Percentiles rank a stretch among this genome's conserved stretches.
Evolutionary conservation across 306 rosid species (phyloP).

Genomic region (Malus sieversii): DNA sequence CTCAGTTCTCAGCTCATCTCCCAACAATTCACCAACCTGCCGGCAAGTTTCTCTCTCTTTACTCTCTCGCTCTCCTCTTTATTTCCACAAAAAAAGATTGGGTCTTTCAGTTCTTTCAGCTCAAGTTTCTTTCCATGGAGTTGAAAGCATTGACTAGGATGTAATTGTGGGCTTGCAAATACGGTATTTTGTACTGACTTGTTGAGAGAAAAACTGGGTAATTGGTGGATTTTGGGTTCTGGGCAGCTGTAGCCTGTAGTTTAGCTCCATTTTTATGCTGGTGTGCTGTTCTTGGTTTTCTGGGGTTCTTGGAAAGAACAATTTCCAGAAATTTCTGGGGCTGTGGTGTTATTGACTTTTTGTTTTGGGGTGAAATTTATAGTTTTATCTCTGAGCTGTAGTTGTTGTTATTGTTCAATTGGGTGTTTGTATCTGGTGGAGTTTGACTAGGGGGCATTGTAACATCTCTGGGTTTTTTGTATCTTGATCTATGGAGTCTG

Average conservation of each 20-base stretch:
- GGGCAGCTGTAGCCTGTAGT: slow-evolving; percentile 36
- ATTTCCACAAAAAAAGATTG: background rate
- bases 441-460: background rate
- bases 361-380: slow-evolving; percentile 4
- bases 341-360: slow-evolving; percentile 14
- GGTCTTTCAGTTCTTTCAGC: background rate
- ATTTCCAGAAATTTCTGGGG: background rate
- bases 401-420: background rate
- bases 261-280: slow-evolving; percentile 46
- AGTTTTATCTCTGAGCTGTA: background rate
- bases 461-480: background rate
- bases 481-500: slow-evolving; percentile 53
- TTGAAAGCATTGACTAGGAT: background rate
- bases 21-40: background rate
- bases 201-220: background rate
- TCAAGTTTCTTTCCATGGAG: background rate
- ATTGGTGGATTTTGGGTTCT: slow-evolving; percentile 30
- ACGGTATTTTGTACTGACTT: background rate
- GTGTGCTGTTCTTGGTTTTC: slow-evolving; percentile 40
- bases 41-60: background rate
- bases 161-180: background rate
- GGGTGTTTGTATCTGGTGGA: slow-evolving; percentile 12
- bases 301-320: slow-evolving; percentile 18
- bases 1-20: background rate
- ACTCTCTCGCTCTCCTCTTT: background rate